Conservation (phyloP, 2,329 filamentous ascomycete genomes). For the Rutstroemia sp. region DNA sequence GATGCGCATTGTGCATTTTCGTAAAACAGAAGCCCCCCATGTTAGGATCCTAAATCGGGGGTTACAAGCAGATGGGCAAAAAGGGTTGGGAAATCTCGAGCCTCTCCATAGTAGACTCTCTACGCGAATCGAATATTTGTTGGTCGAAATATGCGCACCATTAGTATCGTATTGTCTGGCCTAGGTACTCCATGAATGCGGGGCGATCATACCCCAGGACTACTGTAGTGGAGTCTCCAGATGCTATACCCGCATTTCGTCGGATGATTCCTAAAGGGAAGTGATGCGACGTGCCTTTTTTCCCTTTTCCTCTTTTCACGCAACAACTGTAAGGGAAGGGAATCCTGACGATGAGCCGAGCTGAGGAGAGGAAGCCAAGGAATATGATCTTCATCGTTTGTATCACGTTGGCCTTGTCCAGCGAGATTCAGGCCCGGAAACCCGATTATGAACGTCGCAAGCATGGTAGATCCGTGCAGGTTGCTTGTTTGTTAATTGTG, state of each 20-base stretch:
- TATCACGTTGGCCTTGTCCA: too few relatives aligned
- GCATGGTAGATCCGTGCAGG: neutral
- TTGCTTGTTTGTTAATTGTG: neutral
- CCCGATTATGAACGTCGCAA: neutral
- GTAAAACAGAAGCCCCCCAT: neutral
- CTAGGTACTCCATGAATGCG: constrained; percentile 1
- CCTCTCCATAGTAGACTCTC: too few relatives aligned
- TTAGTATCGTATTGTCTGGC: neutral
- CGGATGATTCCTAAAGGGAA: constrained; percentile 1
- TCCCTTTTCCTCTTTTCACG: neutral
- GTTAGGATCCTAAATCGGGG: neutral
- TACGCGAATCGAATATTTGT: too few relatives aligned
- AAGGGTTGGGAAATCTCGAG: too few relatives aligned
- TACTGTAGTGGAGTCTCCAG: neutral
- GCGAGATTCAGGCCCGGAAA: neutral
- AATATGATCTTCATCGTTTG: too few relatives aligned
- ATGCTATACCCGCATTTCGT: neutral
- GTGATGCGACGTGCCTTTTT: neutral
- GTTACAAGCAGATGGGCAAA: too few relatives aligned
- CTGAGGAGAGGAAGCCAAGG: too few relatives aligned
- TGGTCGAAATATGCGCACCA: neutral
- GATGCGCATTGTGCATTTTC: neutral
- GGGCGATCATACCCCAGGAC: constrained; percentile 7
- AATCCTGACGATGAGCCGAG: too few relatives aligned
- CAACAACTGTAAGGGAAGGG: neutral